These are phyloP conservation scores for Tuber melanosporum DNA, from an alignment of 495 filamentous ascomycete genomes.

Conservation along the genomic window DNA sequence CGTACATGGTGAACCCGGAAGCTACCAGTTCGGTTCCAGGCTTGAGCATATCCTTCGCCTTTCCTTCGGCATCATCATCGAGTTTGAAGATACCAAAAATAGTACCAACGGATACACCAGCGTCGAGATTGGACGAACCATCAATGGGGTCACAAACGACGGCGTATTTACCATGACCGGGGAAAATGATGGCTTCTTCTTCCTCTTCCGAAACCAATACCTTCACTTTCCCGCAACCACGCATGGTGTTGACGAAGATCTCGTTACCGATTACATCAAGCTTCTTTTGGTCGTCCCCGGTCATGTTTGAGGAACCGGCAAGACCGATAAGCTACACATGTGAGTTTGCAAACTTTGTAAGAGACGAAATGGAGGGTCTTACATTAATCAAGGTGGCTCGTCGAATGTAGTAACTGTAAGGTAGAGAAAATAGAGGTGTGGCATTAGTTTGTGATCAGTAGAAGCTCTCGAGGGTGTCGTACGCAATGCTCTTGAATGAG, in stretches of 20 bases:
- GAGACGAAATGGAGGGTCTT: conserved; percentile 20
- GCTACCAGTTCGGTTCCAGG: conserved; percentile 88
- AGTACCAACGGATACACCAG: conserved; percentile 94
- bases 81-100: conserved; percentile 95
- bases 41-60: conserved; percentile 74
- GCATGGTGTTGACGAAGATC: conserved; percentile 91
- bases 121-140: conserved; percentile 93
- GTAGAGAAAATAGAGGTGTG: not conserved
- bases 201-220: conserved; percentile 95
- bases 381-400: conserved; percentile 90
- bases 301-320: conserved; percentile 88
- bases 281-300: conserved; percentile 98
- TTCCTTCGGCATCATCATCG: conserved; percentile 59
- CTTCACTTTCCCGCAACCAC: conserved; percentile 77
- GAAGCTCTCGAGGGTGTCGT: conserved; percentile 7
- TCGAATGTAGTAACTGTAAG: conserved; percentile 77
- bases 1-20: conserved; percentile 98
- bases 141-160: conserved; percentile 98
- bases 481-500: conserved; percentile 96
- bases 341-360: conserved; percentile 8
- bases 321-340: conserved; percentile 64
- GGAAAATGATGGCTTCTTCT: conserved; percentile 81
- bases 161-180: conserved; percentile 82
- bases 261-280: conserved; percentile 98
- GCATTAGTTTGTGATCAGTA: conserved; percentile 14